Evolutionary conservation across 2,329 filamentous ascomycete species (phyloP).

Genomic region (Sporothrix brasiliensis): DNA sequence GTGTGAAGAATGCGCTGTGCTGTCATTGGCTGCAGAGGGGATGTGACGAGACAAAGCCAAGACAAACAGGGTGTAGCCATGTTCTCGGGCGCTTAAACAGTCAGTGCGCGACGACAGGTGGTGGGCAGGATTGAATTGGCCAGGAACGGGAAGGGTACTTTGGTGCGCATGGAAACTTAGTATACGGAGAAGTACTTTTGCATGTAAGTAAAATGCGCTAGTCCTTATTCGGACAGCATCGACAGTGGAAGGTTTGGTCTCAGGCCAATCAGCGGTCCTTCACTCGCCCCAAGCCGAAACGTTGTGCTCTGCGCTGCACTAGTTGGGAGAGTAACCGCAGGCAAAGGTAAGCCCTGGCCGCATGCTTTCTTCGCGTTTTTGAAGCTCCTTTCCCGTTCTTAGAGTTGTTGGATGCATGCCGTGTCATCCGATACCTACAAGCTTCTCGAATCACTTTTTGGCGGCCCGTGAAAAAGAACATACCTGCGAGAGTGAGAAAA

Average conservation of each 20-base stretch:
- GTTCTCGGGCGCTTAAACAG: constrained; percentile 36
- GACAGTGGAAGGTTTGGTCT: neutral
- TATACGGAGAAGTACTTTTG: neutral
- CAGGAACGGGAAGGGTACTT: neutral
- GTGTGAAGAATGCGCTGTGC: neutral
- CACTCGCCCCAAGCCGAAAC: neutral
- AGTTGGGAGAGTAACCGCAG: neutral
- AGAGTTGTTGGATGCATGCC: too few species aligned
- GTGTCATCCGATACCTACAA: constrained; percentile 10
- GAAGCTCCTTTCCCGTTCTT: neutral
- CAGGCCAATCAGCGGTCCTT: neutral
- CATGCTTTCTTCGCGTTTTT: neutral
- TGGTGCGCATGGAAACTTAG: neutral
- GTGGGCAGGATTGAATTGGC: neutral
- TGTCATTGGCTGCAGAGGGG: constrained; percentile 29
- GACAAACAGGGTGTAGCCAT: constrained; percentile 30
- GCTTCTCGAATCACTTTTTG: neutral
- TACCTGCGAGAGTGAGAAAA: neutral
- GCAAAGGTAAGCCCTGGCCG: neutral
- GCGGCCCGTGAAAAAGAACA: too few species aligned
- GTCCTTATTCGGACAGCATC: neutral
- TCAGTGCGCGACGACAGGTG: neutral
- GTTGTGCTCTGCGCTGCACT: neutral
- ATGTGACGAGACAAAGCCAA: constrained; percentile 33
- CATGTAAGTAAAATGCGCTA: constrained; percentile 15